Evolutionary conservation across 371 early-diverging fungal genomes (phyloP), one percentile per base, ranked within the genome.

Genomic region (Mucor lusitanicus): DNA sequence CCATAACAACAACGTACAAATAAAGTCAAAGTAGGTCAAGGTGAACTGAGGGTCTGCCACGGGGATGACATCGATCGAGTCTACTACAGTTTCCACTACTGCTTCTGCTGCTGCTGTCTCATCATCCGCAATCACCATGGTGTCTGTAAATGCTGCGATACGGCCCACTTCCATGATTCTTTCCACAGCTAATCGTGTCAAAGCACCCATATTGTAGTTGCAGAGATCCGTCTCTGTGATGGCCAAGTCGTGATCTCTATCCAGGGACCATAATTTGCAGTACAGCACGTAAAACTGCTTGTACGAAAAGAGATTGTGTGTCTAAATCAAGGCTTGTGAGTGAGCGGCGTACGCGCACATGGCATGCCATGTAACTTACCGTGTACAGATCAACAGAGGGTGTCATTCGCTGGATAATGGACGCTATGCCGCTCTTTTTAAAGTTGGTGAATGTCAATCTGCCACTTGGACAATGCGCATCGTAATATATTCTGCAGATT

Each of bases 241-340:
- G 37, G 88, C 72, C 58, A 89, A 71, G 64, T 93, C 93, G 42
- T 90, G 90, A 61, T 94, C 91, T 28, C 80, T 75, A 72, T 94
- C 95, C 61, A 96, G 81, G 55, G 95, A 93, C 90, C 92, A 95
- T 71, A 97, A 94, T 81, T 94, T 95, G 85, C 96, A 97, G 70
- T 94, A 97, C 11, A 97, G 86, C n/a, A 97, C 97, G 74, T 95
- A 97, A 68, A 95, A 97, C 75, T 97, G 96, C 75, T 95, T 94
- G 82, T 97, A 97, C 3, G 95, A 95, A 71, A 97, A 96, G 82
- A 81, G 75, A 72, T 88, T 79, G 59, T 87, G 83, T 2, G 86
- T 84, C 85, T 85, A 63, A 13, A 60, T n/a, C n/a, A 19, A 17
- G 4, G 17, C 30, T n/a, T 53, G n/a, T 35, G 25, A 35, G n/a